phyloP scores from a whole-genome alignment of 2,329 filamentous ascomycete genomes.

The Diaporthe helianthi region DNA sequence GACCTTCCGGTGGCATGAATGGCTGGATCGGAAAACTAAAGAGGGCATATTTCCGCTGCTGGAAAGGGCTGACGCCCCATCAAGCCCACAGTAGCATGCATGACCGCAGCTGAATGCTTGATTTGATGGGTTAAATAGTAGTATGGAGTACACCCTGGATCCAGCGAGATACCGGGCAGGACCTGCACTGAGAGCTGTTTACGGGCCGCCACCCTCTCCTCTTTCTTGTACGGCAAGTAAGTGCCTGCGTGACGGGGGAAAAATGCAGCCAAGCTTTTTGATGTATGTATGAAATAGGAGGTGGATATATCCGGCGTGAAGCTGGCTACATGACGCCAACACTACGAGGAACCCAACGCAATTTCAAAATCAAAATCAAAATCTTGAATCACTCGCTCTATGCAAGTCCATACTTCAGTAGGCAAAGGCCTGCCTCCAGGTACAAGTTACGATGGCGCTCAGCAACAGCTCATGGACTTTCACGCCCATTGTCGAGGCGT shows the following conservation, averaged over 20 bases:
- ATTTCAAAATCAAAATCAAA: not conserved
- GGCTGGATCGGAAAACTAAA: conserved; percentile 2
- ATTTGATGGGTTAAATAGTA: not conserved
- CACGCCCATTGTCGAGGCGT: conserved; percentile 29
- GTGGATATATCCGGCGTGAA: not conserved
- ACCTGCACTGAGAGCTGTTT: not conserved
- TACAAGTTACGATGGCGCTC: conserved; percentile 13
- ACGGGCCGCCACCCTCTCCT: not conserved
- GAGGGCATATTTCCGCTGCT: not conserved
- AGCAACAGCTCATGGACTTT: conserved; percentile 39
- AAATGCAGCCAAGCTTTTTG: conserved; percentile 1
- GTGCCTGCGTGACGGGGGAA: not conserved
- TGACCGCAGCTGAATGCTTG: conserved; percentile 11
- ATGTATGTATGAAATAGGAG: not conserved
- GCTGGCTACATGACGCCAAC: not conserved
- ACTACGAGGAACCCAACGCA: not conserved
- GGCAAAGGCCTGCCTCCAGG: not conserved
- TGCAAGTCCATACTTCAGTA: not conserved
- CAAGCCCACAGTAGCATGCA: not conserved
- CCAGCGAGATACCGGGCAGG: not conserved
- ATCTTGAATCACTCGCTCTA: not conserved
- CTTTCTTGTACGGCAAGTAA: not conserved
- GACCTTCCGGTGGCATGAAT: not conserved
- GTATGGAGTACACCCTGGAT: not conserved
- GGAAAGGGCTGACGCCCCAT: not conserved